Base-by-base conservation (phyloP, 2,329 filamentous ascomycete genomes). In the Dichotomopilus funicola region DNA sequence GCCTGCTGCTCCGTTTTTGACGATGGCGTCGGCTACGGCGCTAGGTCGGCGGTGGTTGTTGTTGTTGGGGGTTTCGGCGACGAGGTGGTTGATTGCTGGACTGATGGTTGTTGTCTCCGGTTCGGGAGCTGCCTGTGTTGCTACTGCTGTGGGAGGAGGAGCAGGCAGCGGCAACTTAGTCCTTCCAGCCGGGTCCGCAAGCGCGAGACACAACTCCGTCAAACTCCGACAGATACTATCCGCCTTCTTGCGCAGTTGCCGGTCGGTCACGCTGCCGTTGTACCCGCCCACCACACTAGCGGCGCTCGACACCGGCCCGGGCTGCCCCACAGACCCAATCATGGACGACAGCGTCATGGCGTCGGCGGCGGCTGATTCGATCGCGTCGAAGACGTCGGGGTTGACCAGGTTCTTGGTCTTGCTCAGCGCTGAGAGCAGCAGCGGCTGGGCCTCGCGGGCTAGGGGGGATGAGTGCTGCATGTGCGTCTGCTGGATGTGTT, bases 181-280 rank as follows among this genome's bases (percentile, higher is more conserved):
- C 51, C 72, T 71, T 1, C 68, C 66, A 3, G 67, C 68, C 42
- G 83, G 81, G 60, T 89, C 87, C 35, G 85, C 85, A 53, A 99
- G 75, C 0, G 91, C 88, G 54, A 99, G 81, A 67, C 90, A 96
- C 6, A 99, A 78, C 70, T 99, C 94, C 0, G 92, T 97, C 61
- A 99, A 74, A 66, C 88, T 94, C 53, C 92, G 87, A 69, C 94
- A 97, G 67, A 99, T 84, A 66, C 88, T 91, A 67, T 99, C 92
- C 34, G 90, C 89, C 71, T 96, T 96, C 59, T 92, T 84, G 49
- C 91, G 84, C 12, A 96, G 78, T 67, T 95, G 89, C 50, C 94
- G 83, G 68, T 99, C 92, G 1, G 88, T 86, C 9, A 85, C 72
- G 31, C 66, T 64, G 47, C 65, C 60, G 50, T 72, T 71, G 37